Evolutionary conservation across 768 basidiomycete species (phyloP).

Genomic region (Russula griseocarnosa): DNA sequence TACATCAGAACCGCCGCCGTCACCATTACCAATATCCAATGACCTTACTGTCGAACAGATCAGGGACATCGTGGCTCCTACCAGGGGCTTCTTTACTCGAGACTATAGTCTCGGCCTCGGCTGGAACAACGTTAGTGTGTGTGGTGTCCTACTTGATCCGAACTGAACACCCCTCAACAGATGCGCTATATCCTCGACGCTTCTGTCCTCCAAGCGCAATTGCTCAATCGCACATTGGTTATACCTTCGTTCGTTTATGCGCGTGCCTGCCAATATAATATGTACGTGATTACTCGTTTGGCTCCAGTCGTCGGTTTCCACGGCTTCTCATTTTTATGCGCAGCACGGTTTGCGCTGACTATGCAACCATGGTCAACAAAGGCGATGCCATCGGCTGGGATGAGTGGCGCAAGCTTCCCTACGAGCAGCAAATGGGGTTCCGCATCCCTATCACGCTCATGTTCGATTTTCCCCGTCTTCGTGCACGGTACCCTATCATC

Average conservation of each 20-base stretch:
- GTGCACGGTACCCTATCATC: constrained; percentile 38
- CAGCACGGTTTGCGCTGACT: constrained; percentile 41
- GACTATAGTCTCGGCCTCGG: constrained; percentile 45
- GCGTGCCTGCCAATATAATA: constrained; percentile 43
- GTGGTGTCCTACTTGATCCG: not conserved
- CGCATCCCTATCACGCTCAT: constrained; percentile 38
- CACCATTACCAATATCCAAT: not conserved
- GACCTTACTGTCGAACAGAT: constrained; percentile 36
- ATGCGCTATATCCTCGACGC: constrained; percentile 50
- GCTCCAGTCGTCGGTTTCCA: constrained; percentile 12
- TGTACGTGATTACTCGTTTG: constrained; percentile 30
- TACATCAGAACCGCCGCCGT: not conserved
- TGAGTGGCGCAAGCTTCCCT: constrained; percentile 42
- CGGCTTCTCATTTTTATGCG: not conserved
- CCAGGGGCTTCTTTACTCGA: constrained; percentile 43
- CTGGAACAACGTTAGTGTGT: constrained; percentile 46
- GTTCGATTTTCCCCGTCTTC: constrained; percentile 43
- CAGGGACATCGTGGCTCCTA: constrained; percentile 36
- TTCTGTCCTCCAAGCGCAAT: constrained; percentile 41
- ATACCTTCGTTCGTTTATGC: constrained; percentile 47
- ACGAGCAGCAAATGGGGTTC: constrained; percentile 38
- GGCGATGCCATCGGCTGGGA: constrained; percentile 41
- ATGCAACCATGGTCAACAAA: constrained; percentile 44
- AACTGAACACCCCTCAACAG: constrained; percentile 29
- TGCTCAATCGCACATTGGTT: constrained; percentile 44